These are phyloP conservation scores for Fusarium clavum DNA, from an alignment of 2,329 filamentous ascomycete genomes.

Conservation along the genomic window DNA sequence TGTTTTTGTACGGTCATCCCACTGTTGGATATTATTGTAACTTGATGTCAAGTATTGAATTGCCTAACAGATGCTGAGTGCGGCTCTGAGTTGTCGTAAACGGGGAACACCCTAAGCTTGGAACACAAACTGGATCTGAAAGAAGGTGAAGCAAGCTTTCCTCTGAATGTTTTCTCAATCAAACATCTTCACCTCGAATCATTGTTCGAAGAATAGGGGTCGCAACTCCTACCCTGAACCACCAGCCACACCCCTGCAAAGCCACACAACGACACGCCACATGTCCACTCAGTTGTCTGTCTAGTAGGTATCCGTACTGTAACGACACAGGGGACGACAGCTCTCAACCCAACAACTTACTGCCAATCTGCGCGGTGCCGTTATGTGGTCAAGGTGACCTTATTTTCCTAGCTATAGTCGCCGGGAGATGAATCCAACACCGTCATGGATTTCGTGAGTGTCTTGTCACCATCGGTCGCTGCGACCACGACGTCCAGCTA, in stretches of 20 bases:
- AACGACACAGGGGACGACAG: conserved; percentile 32
- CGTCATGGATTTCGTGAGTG: conserved; percentile 69
- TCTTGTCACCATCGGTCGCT: not conserved
- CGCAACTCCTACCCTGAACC: conserved; percentile 22
- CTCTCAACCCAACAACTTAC: conserved; percentile 40
- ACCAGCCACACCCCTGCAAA: conserved; percentile 17
- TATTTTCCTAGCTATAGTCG: conserved; percentile 24
- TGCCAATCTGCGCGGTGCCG: conserved; percentile 30
- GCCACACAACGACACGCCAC: conserved; percentile 13
- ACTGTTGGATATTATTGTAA: too few species aligned
- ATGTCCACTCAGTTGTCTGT: conserved; percentile 13
- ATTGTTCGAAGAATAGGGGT: conserved; percentile 9
- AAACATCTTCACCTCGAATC: not conserved
- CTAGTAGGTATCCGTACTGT: not conserved
- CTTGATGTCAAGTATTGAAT: rapidly evolving
- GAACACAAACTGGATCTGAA: not conserved
- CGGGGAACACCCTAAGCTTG: not conserved
- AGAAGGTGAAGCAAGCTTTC: not conserved
- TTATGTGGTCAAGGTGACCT: conserved; percentile 38
- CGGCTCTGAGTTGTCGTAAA: rapidly evolving
- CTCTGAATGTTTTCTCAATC: not conserved
- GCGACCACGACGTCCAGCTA: conserved; percentile 21
- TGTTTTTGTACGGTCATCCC: rapidly evolving
- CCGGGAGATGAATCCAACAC: conserved; percentile 59
- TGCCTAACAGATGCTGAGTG: not conserved